Conservation (phyloP, 768 basidiomycete genomes). For the Rhodotorula graminis region DNA sequence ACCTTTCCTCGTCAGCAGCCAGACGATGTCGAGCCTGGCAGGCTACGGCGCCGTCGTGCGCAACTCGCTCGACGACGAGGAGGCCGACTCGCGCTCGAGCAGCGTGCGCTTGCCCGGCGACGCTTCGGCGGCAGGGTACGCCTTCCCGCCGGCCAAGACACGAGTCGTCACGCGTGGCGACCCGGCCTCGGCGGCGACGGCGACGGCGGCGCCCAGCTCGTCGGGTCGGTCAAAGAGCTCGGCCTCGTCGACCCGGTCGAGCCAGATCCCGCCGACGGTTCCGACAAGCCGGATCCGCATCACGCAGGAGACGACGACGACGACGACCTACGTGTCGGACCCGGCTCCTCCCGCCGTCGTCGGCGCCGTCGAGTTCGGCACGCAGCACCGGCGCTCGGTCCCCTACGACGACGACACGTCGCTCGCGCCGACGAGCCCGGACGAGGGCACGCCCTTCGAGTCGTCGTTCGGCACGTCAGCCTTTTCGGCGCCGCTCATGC, state of each 20-base stretch:
- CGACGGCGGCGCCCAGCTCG: too few species aligned
- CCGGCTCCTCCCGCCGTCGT: not conserved
- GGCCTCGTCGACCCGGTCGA: not conserved
- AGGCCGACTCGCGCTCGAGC: not conserved
- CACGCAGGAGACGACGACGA: slow-evolving; percentile 28
- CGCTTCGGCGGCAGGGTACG: not conserved
- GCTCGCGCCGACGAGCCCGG: slow-evolving; percentile 1
- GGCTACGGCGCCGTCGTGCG: not conserved
- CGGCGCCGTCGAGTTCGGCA: not conserved
- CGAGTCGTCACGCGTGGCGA: not conserved
- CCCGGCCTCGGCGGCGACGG: not conserved
- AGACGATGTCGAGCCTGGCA: not conserved
- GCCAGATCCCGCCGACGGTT: not conserved
- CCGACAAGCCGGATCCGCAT: slow-evolving; percentile 19
- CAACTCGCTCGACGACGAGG: slow-evolving; percentile 4
- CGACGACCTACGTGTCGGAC: slow-evolving; percentile 6
- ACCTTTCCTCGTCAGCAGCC: not conserved
- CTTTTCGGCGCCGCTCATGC: slow-evolving; percentile 7
- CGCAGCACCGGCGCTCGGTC: not conserved
- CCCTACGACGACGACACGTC: not conserved
- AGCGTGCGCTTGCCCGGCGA: not conserved
- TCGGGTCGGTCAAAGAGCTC: not conserved
- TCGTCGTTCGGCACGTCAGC: slow-evolving; percentile 4
- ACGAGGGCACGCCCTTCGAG: slow-evolving; percentile 7
- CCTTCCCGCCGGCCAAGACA: not conserved